phyloP scores from a whole-genome alignment of 495 filamentous ascomycete species.

The Sporormia fimetaria region DNA sequence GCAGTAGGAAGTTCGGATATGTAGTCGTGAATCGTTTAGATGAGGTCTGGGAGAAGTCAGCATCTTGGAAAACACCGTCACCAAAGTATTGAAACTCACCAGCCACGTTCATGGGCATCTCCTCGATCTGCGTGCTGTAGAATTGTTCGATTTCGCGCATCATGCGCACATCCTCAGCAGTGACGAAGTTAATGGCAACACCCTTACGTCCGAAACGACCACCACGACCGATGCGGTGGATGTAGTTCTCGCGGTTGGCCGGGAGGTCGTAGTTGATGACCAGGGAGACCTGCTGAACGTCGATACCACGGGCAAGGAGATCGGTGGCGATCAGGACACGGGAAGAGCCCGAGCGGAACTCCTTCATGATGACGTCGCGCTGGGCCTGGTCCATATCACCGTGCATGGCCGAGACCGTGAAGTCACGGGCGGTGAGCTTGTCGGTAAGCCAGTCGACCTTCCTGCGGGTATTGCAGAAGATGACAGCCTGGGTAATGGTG shows the following conservation, averaged over 20 bases:
- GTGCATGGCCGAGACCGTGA: slow-evolving; percentile 98
- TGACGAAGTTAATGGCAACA: slow-evolving; percentile 99
- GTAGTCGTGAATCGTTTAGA: no score
- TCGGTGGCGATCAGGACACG: slow-evolving; percentile 97
- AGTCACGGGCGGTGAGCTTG: slow-evolving; percentile 95
- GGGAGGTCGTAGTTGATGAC: slow-evolving; percentile 99
- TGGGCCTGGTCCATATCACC: slow-evolving; percentile 97
- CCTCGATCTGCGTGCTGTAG: slow-evolving; percentile 72
- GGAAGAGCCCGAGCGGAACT: slow-evolving; percentile 95
- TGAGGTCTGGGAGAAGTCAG: slow-evolving; percentile 22
- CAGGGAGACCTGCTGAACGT: slow-evolving; percentile 97
- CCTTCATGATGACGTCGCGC: slow-evolving; percentile 99
- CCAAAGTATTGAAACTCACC: slow-evolving; percentile 28
- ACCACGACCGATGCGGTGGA: slow-evolving; percentile 97
- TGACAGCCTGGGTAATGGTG: slow-evolving; percentile 98
- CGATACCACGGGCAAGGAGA: slow-evolving; percentile 94
- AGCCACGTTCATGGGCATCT: slow-evolving; percentile 81
- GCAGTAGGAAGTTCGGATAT: background rate
- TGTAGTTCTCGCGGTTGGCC: slow-evolving; percentile 99
- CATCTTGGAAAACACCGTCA: background rate
- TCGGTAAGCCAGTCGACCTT: slow-evolving; percentile 99
- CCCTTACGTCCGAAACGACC: slow-evolving; percentile 99
- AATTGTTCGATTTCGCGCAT: slow-evolving; percentile 90
- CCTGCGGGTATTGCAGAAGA: slow-evolving; percentile 99
- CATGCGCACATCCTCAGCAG: slow-evolving; percentile 97